Percentiles rank a stretch among this genome's conserved stretches.
These are phyloP conservation scores for Nicotiana tabacum DNA, from an alignment of 257 asterid genomes.

Conservation along the genomic window DNA sequence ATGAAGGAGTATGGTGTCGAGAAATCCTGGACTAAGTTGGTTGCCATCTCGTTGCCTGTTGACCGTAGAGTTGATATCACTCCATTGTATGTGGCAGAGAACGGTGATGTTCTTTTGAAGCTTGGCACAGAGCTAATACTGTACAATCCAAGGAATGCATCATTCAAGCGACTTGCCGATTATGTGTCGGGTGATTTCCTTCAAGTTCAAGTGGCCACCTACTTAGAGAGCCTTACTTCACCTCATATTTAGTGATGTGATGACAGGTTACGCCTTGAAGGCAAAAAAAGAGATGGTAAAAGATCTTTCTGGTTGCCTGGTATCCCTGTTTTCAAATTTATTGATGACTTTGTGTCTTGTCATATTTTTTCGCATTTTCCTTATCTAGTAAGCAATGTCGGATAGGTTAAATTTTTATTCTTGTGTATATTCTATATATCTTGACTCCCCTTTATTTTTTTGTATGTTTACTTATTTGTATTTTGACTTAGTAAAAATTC, in stretches of 20 bases:
- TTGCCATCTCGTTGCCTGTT: constrained; percentile 3
- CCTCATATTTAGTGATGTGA: constrained; percentile 12
- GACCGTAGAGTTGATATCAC: neutral
- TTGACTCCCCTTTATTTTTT: no score
- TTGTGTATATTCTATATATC: no score
- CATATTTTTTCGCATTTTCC: neutral
- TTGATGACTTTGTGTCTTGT: neutral
- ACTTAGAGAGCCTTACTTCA: constrained; percentile 26
- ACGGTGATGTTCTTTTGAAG: constrained; percentile 17
- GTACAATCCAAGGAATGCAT: constrained; percentile 11
- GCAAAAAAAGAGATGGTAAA: neutral
- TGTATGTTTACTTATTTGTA: no score
- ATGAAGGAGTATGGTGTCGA: constrained; percentile 31
- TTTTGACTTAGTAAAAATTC: no score
- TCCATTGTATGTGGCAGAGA: constrained; percentile 23
- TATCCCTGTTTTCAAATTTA: neutral
- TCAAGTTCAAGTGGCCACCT: constrained; percentile 12
- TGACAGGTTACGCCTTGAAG: neutral
- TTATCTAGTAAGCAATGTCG: no score
- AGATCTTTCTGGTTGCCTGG: neutral
- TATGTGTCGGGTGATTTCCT: neutral
- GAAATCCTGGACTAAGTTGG: constrained; percentile 32
- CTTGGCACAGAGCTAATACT: constrained; percentile 13
- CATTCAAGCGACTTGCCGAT: constrained; percentile 10
- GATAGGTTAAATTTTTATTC: no score